These are phyloP conservation scores for Meredithiella fracta DNA, from an alignment of 2,329 filamentous ascomycete genomes.

Conservation along the genomic window DNA sequence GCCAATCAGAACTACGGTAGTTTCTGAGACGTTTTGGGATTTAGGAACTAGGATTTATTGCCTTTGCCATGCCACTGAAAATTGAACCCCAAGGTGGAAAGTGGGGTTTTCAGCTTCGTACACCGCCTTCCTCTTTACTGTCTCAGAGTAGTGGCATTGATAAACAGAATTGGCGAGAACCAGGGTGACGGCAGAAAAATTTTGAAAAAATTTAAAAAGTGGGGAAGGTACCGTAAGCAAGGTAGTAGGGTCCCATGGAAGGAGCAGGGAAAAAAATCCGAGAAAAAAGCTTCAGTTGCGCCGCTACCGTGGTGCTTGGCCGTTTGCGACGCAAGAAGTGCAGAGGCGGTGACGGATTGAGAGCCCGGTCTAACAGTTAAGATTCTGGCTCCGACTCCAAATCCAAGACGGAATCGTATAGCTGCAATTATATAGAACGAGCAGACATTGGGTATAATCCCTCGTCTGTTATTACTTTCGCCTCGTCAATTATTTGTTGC, in stretches of 20 bases:
- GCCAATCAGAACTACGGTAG: not conserved
- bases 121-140: slow-evolving; percentile 5
- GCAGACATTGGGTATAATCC: not conserved
- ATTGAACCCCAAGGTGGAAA: slow-evolving; percentile 4
- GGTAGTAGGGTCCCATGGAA: not conserved
- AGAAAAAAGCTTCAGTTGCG: slow-evolving; percentile 1
- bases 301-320: not conserved
- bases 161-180: not conserved
- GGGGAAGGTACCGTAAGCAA: slow-evolving; percentile 2
- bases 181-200: not conserved
- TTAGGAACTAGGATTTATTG: not conserved
- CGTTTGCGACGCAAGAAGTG: not conserved
- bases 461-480: not conserved
- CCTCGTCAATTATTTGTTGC: slow-evolving; percentile 5
- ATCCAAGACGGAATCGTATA: not conserved
- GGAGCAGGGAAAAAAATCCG: slow-evolving; percentile 5
- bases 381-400: not conserved
- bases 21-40: not conserved
- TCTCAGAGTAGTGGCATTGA: not conserved
- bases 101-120: slow-evolving; percentile 2
- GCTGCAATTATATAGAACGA: not conserved
- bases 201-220: slow-evolving; percentile 6
- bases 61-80: not conserved
- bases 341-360: not conserved
- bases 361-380: not conserved